phyloP scores from a whole-genome alignment of 1,284 basidiomycete species.

The Trametes pubescens region DNA sequence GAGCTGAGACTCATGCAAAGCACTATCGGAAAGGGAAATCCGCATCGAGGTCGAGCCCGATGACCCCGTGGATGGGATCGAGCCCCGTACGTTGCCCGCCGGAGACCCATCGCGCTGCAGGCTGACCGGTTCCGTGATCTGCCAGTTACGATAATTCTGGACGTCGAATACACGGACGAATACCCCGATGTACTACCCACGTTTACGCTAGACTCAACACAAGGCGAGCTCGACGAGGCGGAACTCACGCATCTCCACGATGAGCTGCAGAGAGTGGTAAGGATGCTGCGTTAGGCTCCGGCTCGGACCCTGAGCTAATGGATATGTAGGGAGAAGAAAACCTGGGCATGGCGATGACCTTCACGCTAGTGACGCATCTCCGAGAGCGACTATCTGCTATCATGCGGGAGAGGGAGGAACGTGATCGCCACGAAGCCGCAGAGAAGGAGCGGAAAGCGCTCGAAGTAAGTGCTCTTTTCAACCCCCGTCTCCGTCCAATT shows the following conservation, averaged over 20 bases:
- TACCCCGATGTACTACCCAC: slow-evolving; percentile 85
- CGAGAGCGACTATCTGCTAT: slow-evolving; percentile 80
- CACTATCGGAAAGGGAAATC: slow-evolving; percentile 83
- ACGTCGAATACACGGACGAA: slow-evolving; percentile 72
- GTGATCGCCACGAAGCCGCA: slow-evolving; percentile 66
- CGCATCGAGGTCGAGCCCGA: slow-evolving; percentile 92
- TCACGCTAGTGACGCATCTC: slow-evolving; percentile 90
- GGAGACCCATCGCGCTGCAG: slow-evolving; percentile 3
- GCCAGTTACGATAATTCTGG: slow-evolving; percentile 79
- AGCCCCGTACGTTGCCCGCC: slow-evolving; percentile 57
- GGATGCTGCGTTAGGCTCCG: slow-evolving; percentile 40
- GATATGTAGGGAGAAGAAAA: slow-evolving; percentile 83
- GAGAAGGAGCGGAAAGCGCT: slow-evolving; percentile 78
- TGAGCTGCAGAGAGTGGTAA: slow-evolving; percentile 71
- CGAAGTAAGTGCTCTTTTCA: slow-evolving; percentile 61
- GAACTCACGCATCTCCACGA: slow-evolving; percentile 65
- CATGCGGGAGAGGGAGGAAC: slow-evolving; percentile 66
- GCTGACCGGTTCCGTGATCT: neutral
- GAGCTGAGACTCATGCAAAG: slow-evolving; percentile 71
- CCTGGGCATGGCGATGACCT: slow-evolving; percentile 97
- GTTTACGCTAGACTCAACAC: slow-evolving; percentile 70
- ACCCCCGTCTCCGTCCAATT: neutral
- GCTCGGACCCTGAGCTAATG: slow-evolving; percentile 10
- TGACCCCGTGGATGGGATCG: slow-evolving; percentile 66
- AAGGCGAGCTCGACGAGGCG: slow-evolving; percentile 72